phyloP scores from a whole-genome alignment of 371 early-diverging fungal species.

The Mortierella sp. region DNA sequence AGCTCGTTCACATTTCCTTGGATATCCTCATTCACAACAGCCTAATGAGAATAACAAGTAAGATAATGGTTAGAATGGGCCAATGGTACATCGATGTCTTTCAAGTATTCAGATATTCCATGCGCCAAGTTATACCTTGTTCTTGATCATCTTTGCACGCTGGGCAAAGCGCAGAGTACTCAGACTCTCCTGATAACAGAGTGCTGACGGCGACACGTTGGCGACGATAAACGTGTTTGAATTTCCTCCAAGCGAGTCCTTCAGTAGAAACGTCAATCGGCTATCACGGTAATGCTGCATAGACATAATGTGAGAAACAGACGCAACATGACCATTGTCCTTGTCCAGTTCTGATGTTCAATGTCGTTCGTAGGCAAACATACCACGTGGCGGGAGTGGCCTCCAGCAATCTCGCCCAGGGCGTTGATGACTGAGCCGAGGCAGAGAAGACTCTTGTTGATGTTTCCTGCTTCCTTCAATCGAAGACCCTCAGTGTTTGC shows the following conservation, averaged over 20 bases:
- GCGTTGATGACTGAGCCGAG: constrained; percentile 94
- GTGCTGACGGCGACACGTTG: constrained; percentile 81
- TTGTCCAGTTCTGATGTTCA: neutral
- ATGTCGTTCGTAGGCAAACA: neutral
- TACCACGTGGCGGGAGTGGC: constrained; percentile 81
- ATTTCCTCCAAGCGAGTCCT: constrained; percentile 78
- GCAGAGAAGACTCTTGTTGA: constrained; percentile 90
- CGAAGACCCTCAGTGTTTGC: constrained; percentile 85
- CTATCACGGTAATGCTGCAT: constrained; percentile 88
- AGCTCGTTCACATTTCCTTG: constrained; percentile 71
- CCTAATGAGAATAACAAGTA: constrained; percentile 56
- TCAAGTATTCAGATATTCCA: constrained; percentile 29
- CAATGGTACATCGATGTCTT: constrained; percentile 25
- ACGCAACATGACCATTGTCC: neutral
- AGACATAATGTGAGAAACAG: neutral
- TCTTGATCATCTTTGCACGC: constrained; percentile 90
- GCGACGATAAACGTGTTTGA: constrained; percentile 89
- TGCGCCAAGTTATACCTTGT: constrained; percentile 64
- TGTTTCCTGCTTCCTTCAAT: constrained; percentile 90
- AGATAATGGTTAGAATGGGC: constrained; percentile 3
- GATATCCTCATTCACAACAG: constrained; percentile 73
- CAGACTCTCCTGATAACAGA: constrained; percentile 85
- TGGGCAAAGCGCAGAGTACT: constrained; percentile 92
- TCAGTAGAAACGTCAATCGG: constrained; percentile 87
- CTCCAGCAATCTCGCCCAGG: constrained; percentile 78